Conservation (phyloP, 1,139 yeast species). For the Yamadazyma pseudoaaseri region DNA sequence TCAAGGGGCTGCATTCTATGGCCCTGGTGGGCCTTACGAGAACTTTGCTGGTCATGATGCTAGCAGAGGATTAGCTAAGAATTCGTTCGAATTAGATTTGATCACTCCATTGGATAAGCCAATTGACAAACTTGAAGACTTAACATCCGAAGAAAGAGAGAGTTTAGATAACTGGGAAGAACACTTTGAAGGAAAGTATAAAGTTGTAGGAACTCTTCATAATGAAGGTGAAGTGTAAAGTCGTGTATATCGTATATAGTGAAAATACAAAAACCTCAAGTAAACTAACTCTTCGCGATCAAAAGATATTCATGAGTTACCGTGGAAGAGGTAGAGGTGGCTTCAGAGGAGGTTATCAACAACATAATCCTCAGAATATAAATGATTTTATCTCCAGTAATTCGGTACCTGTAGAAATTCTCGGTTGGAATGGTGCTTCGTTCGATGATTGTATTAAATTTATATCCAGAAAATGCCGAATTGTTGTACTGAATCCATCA, state of each 20-base stretch:
- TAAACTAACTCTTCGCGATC: background rate
- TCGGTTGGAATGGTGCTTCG: constrained; percentile 82
- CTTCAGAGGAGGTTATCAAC: constrained; percentile 10
- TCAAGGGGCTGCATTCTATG: constrained; percentile 81
- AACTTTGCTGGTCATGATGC: constrained; percentile 98
- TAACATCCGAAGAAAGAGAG: constrained; percentile 59
- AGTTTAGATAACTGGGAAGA: constrained; percentile 83
- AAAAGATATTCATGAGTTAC: constrained; percentile 32
- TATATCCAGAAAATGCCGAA: constrained; percentile 64
- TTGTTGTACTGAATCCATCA: constrained; percentile 48
- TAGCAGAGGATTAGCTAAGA: constrained; percentile 86
- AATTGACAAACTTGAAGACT: constrained; percentile 65
- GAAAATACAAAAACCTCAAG: background rate
- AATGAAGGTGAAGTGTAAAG: constrained; percentile 5
- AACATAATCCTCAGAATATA: constrained; percentile 22
- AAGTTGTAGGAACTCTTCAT: constrained; percentile 51
- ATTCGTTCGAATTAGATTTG: constrained; percentile 72
- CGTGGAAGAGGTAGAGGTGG: constrained; percentile 43
- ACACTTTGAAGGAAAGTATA: constrained; percentile 78
- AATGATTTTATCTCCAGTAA: constrained; percentile 35
- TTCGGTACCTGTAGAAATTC: constrained; percentile 55
- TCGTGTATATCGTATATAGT: background rate
- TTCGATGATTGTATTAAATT: constrained; percentile 68
- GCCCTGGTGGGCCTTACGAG: constrained; percentile 95
- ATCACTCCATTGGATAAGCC: constrained; percentile 65